Evolutionary conservation across 2,329 filamentous ascomycete genomes (phyloP).

Genomic region (Colletotrichum liaoningense): DNA sequence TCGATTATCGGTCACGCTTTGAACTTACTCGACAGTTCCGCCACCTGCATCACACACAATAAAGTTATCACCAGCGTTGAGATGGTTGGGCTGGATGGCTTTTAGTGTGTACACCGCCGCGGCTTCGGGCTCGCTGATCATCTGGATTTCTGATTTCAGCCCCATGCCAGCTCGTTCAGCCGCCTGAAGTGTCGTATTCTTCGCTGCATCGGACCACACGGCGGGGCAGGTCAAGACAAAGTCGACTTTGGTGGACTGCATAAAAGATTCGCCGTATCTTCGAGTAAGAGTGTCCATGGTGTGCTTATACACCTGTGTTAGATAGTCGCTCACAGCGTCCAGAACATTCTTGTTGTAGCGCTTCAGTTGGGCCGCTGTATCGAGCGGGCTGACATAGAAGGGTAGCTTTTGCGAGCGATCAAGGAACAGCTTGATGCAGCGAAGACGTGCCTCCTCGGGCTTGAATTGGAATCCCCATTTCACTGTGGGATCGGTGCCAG

Average conservation of each 20-base stretch:
- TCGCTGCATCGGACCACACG: slow-evolving; percentile 88
- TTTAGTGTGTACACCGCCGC: slow-evolving; percentile 84
- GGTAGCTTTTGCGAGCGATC: slow-evolving; percentile 84
- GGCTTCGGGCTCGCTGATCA: slow-evolving; percentile 85
- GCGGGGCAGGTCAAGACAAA: slow-evolving; percentile 86
- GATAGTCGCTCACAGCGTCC: slow-evolving; percentile 83
- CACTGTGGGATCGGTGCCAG: slow-evolving; percentile 58
- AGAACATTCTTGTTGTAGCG: slow-evolving; percentile 81
- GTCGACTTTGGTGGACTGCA: slow-evolving; percentile 79
- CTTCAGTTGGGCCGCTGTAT: slow-evolving; percentile 81
- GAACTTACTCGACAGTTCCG: slow-evolving; percentile 74
- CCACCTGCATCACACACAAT: slow-evolving; percentile 73
- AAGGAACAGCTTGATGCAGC: slow-evolving; percentile 87
- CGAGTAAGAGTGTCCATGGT: slow-evolving; percentile 82
- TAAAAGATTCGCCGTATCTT: slow-evolving; percentile 82
- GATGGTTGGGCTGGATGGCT: slow-evolving; percentile 80
- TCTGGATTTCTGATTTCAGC: slow-evolving; percentile 74
- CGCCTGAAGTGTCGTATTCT: slow-evolving; percentile 82
- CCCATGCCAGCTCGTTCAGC: slow-evolving; percentile 86
- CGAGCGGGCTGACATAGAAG: slow-evolving; percentile 81
- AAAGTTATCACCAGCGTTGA: slow-evolving; percentile 75
- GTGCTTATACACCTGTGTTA: slow-evolving; percentile 80
- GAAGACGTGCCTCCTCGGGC: slow-evolving; percentile 79
- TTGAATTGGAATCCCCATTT: slow-evolving; percentile 90
- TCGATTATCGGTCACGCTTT: too few species aligned